These are phyloP conservation scores for Ambrosia hybrid DNA, from an alignment of 140 eudicot genomes.

Conservation along the genomic window DNA sequence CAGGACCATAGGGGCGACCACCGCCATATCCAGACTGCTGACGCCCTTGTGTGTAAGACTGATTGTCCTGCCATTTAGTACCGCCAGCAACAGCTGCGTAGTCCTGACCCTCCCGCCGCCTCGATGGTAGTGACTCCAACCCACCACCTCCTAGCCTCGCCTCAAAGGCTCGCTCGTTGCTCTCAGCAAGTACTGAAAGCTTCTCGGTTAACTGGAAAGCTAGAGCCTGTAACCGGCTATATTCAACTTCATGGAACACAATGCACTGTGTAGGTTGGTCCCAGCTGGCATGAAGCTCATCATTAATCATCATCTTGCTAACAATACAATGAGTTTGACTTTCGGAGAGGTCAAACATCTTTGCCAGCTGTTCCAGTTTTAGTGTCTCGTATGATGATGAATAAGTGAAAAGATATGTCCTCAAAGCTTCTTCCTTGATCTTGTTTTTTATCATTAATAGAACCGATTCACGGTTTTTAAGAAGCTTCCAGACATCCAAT, in stretches of 20 bases:
- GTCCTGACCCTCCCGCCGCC: slow-evolving; percentile 89
- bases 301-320: slow-evolving; percentile 88
- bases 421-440: slow-evolving; percentile 85
- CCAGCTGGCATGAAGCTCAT: slow-evolving; percentile 92
- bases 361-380: slow-evolving; percentile 73
- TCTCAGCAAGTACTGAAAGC: slow-evolving; percentile 77
- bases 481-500: slow-evolving; percentile 80
- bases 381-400: slow-evolving; percentile 65
- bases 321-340: slow-evolving; percentile 61
- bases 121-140: slow-evolving; percentile 55
- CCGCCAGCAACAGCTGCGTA: slow-evolving; percentile 70
- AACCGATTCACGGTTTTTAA: slow-evolving; percentile 57
- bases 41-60: slow-evolving; percentile 60
- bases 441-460: slow-evolving; percentile 73
- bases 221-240: slow-evolving; percentile 65
- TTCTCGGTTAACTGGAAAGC: slow-evolving; percentile 85
- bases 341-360: slow-evolving; percentile 79
- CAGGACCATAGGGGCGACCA: slow-evolving; percentile 37
- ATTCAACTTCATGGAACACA: slow-evolving; percentile 83
- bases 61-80: slow-evolving; percentile 67
- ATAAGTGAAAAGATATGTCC: slow-evolving; percentile 76
- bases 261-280: slow-evolving; percentile 87
- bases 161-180: slow-evolving; percentile 79
- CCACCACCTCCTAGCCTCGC: slow-evolving; percentile 77
- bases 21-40: slow-evolving; percentile 57